phyloP scores from a whole-genome alignment of 164 flowering plant genomes.

The Umbilicus rupestris region DNA sequence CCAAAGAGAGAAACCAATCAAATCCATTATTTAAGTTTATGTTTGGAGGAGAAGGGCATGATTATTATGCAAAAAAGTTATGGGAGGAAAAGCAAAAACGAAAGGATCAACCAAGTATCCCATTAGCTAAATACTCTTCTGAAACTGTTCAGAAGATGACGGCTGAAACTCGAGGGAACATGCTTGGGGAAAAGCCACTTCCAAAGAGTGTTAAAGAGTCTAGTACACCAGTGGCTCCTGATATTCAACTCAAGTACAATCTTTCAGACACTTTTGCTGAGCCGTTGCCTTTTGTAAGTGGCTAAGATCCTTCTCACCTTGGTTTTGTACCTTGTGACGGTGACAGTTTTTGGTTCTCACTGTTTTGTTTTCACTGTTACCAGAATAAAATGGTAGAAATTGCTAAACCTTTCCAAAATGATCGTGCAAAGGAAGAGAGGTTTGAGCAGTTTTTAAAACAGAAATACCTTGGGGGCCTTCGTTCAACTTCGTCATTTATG shows the following conservation, averaged over 20 bases:
- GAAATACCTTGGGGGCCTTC: constrained; percentile 86
- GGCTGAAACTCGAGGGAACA: constrained; percentile 77
- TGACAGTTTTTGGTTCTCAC: constrained; percentile 2
- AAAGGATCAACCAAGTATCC: constrained; percentile 28
- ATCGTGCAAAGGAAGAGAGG: constrained; percentile 83
- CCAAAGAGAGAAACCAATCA: constrained; percentile 67
- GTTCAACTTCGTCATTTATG: constrained; percentile 40
- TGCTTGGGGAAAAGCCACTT: constrained; percentile 80
- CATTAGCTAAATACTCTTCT: constrained; percentile 26
- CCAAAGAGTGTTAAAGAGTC: constrained; percentile 52
- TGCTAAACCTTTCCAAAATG: constrained; percentile 68
- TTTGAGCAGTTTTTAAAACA: constrained; percentile 88
- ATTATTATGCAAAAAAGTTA: constrained; percentile 67
- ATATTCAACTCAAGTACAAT: constrained; percentile 40
- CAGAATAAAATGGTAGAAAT: constrained; percentile 25
- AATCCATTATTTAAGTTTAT: constrained; percentile 82
- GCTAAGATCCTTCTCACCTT: neutral
- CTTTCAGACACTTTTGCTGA: constrained; percentile 81
- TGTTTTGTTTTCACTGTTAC: neutral
- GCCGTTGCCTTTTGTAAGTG: constrained; percentile 62
- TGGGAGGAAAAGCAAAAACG: constrained; percentile 85
- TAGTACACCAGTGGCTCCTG: constrained; percentile 30
- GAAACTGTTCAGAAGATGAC: constrained; percentile 50
- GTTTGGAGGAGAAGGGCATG: constrained; percentile 67
- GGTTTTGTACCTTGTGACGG: neutral